phyloP scores from a whole-genome alignment of 495 filamentous ascomycete genomes.

The Lepidopterella palustris region DNA sequence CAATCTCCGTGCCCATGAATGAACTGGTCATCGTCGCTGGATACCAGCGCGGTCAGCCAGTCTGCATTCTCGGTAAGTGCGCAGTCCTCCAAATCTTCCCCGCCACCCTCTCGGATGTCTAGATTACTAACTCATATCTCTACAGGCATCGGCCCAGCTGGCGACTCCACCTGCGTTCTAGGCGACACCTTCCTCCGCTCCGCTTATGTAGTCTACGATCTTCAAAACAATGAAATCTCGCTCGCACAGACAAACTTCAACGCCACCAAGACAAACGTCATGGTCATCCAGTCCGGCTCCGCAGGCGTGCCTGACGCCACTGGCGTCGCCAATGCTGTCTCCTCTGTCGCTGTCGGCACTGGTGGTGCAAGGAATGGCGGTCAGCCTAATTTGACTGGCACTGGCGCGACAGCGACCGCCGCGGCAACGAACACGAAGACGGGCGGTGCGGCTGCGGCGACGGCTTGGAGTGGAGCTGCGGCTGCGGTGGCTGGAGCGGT shows the following conservation, averaged over 20 bases:
- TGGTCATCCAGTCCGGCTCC: slow-evolving; percentile 65
- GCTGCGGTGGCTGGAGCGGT: neutral
- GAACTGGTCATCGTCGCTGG: slow-evolving; percentile 70
- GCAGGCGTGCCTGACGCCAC: slow-evolving; percentile 65
- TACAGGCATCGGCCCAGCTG: slow-evolving; percentile 71
- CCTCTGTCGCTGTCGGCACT: slow-evolving; percentile 28
- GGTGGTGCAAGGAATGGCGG: slow-evolving; percentile 27
- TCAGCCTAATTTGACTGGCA: slow-evolving; percentile 9
- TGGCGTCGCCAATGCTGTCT: slow-evolving; percentile 57
- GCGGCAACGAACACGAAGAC: neutral
- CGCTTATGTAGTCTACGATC: slow-evolving; percentile 88
- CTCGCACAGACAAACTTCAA: slow-evolving; percentile 85
- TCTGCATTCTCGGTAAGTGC: slow-evolving; percentile 51
- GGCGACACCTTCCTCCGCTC: slow-evolving; percentile 91
- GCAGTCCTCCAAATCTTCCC: slow-evolving; percentile 29
- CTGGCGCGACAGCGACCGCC: neutral
- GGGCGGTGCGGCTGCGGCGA: neutral
- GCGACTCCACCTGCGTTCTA: slow-evolving; percentile 59
- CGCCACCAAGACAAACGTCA: slow-evolving; percentile 52
- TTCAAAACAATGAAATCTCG: slow-evolving; percentile 80
- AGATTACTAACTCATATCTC: slow-evolving; percentile 24
- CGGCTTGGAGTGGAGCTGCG: neutral
- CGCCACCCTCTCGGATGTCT: slow-evolving; percentile 38
- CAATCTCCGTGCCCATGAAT: slow-evolving; percentile 64
- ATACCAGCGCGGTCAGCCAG: slow-evolving; percentile 41